Base-by-base conservation (phyloP, 2,329 filamentous ascomycete genomes). In the Sporothrix luriei region DNA sequence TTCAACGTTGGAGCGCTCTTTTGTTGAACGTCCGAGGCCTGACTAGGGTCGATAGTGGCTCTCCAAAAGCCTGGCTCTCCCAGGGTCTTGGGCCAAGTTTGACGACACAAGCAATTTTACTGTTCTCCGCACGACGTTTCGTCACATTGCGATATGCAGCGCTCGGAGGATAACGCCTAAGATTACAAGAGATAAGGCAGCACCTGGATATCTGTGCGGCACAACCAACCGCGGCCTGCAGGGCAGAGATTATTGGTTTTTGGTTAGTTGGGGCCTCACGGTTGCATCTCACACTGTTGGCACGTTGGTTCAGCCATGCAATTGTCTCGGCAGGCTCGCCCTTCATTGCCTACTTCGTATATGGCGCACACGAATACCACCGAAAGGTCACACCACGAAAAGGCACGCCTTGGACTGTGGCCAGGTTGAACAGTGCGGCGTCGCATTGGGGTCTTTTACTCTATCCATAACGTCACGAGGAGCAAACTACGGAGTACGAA, bases 81-180 rank as follows among this genome's bases (percentile, higher is more conserved):
- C 61, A n/a, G 26, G 46, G 46, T 26, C 48, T 51, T 19, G 16
- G 65, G 38, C 49, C 55, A 55, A 52, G 52, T 38, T 67, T 40
- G 33, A 29, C 49, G 64, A 57, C 52, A 68, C 43, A 62, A 5
- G 67, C 46, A 69, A 69, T 69, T 29, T 69, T 48, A 68, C 46
- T n/a, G 29, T 52, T 62, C 43, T 62, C 66, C 66, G 66, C 43
- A 33, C 49, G 57, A 51, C 13, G 43, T 68, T 51, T 68, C 55
- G 55, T 62, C 67, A 62, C 55, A 68, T 68, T 68, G 46, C 67
- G 55, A 61, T 62, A n/a, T 43, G 67, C 54, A n/a, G 49, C 19
- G 29, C 9, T 19, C n/a, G 10, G 38, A 26, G 2, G 33, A 40
- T 33, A 55, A 46, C 38, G 40, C 19, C 55, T n/a, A n/a, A n/a